A percentile compares a stretch with the other conserved stretches of the same genome.
These are phyloP conservation scores for Fusarium agapanthi DNA, from an alignment of 2,329 filamentous ascomycete genomes.

Conservation along the genomic window DNA sequence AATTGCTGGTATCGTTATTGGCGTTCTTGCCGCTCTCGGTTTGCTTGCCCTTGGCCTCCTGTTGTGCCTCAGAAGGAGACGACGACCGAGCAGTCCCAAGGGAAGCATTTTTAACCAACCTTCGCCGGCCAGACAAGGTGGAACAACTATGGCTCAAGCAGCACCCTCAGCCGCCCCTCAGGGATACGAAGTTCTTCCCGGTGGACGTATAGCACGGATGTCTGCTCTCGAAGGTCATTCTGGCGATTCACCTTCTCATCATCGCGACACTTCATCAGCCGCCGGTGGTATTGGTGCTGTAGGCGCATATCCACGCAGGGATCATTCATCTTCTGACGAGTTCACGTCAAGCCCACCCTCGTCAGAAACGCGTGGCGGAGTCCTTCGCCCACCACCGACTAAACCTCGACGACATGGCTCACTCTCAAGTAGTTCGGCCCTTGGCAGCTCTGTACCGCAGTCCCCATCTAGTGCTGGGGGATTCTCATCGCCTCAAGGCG, in stretches of 20 bases:
- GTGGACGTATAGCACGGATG: slow-evolving; percentile 93
- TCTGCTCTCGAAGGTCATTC: slow-evolving; percentile 85
- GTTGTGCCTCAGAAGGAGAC: slow-evolving; percentile 67
- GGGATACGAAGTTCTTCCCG: slow-evolving; percentile 80
- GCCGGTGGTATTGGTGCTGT: slow-evolving; percentile 53
- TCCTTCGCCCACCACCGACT: slow-evolving; percentile 66
- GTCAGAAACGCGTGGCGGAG: slow-evolving; percentile 67
- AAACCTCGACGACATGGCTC: slow-evolving; percentile 81
- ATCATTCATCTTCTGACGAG: slow-evolving; percentile 75
- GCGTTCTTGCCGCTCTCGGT: slow-evolving; percentile 75
- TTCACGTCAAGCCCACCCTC: slow-evolving; percentile 73
- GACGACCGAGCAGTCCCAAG: slow-evolving; percentile 67
- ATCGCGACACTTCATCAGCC: slow-evolving; percentile 51
- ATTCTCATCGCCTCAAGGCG: slow-evolving; percentile 84
- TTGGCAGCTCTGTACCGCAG: slow-evolving; percentile 74
- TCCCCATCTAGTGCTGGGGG: slow-evolving; percentile 78
- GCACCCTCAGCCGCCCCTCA: slow-evolving; percentile 47
- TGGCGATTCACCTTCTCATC: slow-evolving; percentile 66
- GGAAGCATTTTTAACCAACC: slow-evolving; percentile 91
- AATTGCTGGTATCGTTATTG: slow-evolving; percentile 91
- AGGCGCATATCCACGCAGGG: slow-evolving; percentile 60
- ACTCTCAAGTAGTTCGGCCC: slow-evolving; percentile 82
- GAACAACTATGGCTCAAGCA: slow-evolving; percentile 51
- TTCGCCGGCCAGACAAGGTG: slow-evolving; percentile 70
- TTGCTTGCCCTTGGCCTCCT: slow-evolving; percentile 76